Evolutionary conservation across 495 filamentous ascomycete genomes (phyloP), one percentile per base, ranked within the genome.

Genomic region (Aspergillus cavernicola): DNA sequence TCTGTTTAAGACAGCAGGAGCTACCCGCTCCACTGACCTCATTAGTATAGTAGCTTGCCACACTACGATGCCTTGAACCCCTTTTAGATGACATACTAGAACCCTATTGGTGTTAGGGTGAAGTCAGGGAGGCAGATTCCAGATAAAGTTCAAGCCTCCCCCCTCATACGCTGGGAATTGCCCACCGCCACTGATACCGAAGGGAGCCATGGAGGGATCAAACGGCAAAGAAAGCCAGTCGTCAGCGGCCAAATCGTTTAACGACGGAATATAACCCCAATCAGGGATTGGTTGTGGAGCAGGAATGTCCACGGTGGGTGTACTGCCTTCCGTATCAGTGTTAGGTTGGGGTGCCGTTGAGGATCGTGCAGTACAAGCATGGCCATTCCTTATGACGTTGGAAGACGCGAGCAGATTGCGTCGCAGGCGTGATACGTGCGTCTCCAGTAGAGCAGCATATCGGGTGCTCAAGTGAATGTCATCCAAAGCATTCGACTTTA

Each of bases 191-290:
- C 65, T 71, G 36, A 75, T 69, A 1, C 74, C 74, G 54, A 80
- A 80, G 1, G 77, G 77, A 11, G 77, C 77, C 77, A 80, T 80
- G 0, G 73, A 74, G 7, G 75, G 75, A 60, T 80, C 76, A 51
- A 80, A 79, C 19, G 77, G 77, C 15, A 80, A 47, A 1, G 77
- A 75, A 32, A 79, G 66, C 77, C 77, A 80, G 49, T 79, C 76
- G 53, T 80, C 76, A 3, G 71, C 69, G 5, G 65, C 65, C 46
- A 75, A 64, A 23, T 72, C 65, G 26, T 69, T 66, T 15, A 73
- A 51, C 1, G 66, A 62, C 5, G 69, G 67, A 23, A 72, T 62
- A 26, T 67, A 67, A 10, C 66, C 59, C 52, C 72, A 23, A 19
- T 72, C 71, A 3, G 68, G 57, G 22, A 69, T 48, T 22, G 63